Evolutionary conservation across 2,329 filamentous ascomycete species (phyloP), one percentile per base, ranked within the genome.

Genomic region (Colletotrichum horii): DNA sequence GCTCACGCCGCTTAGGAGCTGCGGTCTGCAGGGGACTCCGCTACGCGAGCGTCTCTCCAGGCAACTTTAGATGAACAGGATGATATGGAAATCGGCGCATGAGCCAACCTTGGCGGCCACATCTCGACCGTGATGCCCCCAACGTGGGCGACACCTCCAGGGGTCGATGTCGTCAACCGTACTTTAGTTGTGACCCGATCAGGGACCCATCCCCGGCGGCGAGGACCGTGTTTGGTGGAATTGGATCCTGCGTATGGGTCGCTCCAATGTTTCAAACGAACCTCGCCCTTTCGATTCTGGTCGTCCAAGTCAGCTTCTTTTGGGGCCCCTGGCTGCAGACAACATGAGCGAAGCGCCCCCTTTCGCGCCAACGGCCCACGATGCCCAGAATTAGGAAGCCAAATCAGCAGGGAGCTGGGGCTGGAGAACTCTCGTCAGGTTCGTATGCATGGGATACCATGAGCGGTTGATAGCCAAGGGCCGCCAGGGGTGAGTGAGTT

Each of bases 51-150:
- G n/a, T 43, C 36, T 52, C 11, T 15, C 16, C n/a, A n/a, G 30
- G 38, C 55, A 19, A 32, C 48, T 69, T 76, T 69, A 74, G 74
- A 76, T 76, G 74, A 76, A 76, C 74, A 66, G 74, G 74, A 74
- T 48, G 64, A 74, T 12, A 60, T 36, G 19, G 48, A 28, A 69
- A 74, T 52, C 74, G 73, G 70, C 56, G 70, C 70, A 73, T 73
- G 56, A 65, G 70, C 64, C 34, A 36, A 22, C 43, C 73, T 73
- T 65, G 70, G 73, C 64, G 43, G 24, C 38, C 16, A 19, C 43
- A 64, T 70, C 24, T 64, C 56, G 24, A 36, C 58, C 60, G 60
- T 24, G 58, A 64, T 28, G 32, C 62, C 52, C 14, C 24, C 16
- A 69, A 56, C 60, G 30, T 56, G 68, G 30, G 43, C 28, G 43